These are phyloP conservation scores for Schizosaccharomyces pombe DNA, from an alignment of 805 yeast species.

Conservation along the genomic window DNA sequence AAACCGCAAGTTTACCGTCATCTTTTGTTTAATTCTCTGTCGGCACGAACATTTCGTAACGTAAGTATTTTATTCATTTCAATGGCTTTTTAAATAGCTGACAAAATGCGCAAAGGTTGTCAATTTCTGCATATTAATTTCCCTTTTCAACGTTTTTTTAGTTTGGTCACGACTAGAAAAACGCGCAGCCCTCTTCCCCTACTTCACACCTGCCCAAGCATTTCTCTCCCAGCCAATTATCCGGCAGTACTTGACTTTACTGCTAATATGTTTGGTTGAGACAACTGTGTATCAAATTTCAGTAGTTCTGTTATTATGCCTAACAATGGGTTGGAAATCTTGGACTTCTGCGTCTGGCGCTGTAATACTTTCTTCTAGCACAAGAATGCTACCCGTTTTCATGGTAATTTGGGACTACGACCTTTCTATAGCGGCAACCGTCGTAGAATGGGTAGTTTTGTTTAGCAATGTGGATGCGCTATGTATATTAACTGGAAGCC, in stretches of 20 bases:
- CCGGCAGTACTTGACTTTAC: slow-evolving; percentile 18
- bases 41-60: slow-evolving; percentile 1
- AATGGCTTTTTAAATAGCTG: slow-evolving; percentile 20
- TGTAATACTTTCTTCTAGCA: slow-evolving; percentile 48
- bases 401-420: slow-evolving; percentile 97
- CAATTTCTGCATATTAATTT: not conserved
- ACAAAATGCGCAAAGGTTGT: not conserved
- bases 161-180: slow-evolving; percentile 3
- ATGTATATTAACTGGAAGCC: slow-evolving; percentile 4
- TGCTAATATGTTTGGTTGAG: slow-evolving; percentile 17
- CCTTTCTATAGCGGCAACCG: slow-evolving; percentile 35
- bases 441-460: slow-evolving; percentile 37
- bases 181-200: not conserved
- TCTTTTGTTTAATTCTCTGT: slow-evolving; percentile 49
- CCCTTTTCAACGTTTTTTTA: not conserved
- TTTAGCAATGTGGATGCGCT: slow-evolving; percentile 45
- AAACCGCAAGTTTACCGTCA: slow-evolving; percentile 68
- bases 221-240: not conserved
- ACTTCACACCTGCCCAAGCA: not conserved
- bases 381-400: slow-evolving; percentile 67
- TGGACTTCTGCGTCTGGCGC: slow-evolving; percentile 36
- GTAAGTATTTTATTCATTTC: slow-evolving; percentile 16
- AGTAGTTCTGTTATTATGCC: slow-evolving; percentile 17
- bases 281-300: slow-evolving; percentile 16
- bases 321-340: slow-evolving; percentile 17